These are phyloP conservation scores for Mallotus nudiflorus DNA, from an alignment of 345 rosid species.

Conservation along the genomic window DNA sequence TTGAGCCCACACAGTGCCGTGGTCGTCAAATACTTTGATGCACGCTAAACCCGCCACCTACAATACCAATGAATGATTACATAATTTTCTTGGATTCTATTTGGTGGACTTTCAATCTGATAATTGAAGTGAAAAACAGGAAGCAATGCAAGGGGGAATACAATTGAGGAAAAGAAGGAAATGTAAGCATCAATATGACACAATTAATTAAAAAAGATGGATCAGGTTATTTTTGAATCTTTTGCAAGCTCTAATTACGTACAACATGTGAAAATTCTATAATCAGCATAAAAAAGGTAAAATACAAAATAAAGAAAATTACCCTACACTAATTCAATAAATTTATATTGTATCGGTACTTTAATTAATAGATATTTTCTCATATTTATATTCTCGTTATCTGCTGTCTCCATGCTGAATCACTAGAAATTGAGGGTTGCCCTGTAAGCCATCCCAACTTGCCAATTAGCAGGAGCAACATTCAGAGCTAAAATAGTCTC, in stretches of 20 bases:
- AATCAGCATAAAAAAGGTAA: background rate
- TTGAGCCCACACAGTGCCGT: no score
- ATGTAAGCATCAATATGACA: background rate
- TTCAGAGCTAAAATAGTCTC: conserved; percentile 57
- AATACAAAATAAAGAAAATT: background rate
- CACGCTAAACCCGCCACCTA: no score
- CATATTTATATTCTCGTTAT: no score
- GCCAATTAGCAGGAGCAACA: conserved; percentile 73
- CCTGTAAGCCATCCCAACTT: conserved; percentile 51
- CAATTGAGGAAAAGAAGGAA: background rate
- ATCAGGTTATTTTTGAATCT: background rate
- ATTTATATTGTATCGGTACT: no score
- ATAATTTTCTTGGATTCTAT: background rate
- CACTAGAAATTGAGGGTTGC: conserved; percentile 57
- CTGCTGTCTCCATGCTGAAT: no score
- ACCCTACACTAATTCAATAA: no score
- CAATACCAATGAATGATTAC: background rate
- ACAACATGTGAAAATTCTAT: background rate
- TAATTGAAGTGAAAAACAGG: background rate
- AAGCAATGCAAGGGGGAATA: background rate
- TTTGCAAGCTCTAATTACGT: background rate
- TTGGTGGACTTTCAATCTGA: background rate
- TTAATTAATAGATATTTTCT: no score
- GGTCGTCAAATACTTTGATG: no score
- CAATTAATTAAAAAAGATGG: background rate